Percentiles rank a stretch among this genome's conserved stretches.
Conservation (phyloP, 257 asterid species). For the Hygrophila difformis region DNA sequence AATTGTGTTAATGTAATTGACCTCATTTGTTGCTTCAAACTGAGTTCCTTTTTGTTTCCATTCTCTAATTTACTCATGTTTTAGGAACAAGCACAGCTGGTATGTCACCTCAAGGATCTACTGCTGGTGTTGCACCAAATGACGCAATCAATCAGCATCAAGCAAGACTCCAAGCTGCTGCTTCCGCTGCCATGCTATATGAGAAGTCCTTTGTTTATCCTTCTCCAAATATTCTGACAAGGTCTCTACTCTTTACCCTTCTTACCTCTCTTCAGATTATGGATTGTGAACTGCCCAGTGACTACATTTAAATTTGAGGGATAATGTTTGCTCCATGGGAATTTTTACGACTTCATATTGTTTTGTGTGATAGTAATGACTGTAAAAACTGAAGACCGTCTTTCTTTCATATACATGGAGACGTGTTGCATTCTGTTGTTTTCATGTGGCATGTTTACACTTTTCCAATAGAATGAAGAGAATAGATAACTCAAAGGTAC, state of each 20-base stretch:
- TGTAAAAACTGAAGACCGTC: too few relatives aligned
- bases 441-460: not conserved
- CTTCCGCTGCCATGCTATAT: conserved; percentile 65
- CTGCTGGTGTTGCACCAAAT: conserved; percentile 27
- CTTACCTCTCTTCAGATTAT: not conserved
- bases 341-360: too few relatives aligned
- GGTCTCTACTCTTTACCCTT: conserved; percentile 33
- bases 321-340: too few relatives aligned
- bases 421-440: not conserved
- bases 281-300: not conserved
- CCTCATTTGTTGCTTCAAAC: conserved; percentile 3
- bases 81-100: conserved; percentile 49
- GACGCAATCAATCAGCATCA: conserved; percentile 51
- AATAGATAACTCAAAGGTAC: conserved; percentile 6
- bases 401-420: too few relatives aligned
- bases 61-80: conserved; percentile 11
- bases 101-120: conserved; percentile 43
- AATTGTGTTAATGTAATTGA: too few relatives aligned
- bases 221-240: conserved; percentile 35
- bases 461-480: conserved; percentile 7
- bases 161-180: conserved; percentile 73
- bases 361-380: too few relatives aligned
- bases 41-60: conserved; percentile 6
- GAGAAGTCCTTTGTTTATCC: conserved; percentile 88
- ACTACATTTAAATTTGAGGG: not conserved